These are phyloP conservation scores for Alternaria viburni DNA, from an alignment of 2,329 filamentous ascomycete genomes.

Conservation along the genomic window DNA sequence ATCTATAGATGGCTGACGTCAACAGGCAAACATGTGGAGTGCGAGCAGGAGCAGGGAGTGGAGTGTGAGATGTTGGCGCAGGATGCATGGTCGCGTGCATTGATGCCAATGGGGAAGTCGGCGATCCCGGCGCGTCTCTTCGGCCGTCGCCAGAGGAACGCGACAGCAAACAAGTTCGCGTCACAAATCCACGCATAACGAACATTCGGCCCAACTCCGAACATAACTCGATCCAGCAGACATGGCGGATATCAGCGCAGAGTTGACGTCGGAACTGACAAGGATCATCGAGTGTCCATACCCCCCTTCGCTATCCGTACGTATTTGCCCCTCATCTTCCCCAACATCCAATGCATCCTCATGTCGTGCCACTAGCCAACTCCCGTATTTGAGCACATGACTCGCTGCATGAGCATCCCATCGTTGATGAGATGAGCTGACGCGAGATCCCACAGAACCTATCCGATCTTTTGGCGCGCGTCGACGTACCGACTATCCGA, in stretches of 20 bases:
- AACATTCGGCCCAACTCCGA: constrained; percentile 8
- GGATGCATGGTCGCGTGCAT: constrained; percentile 3
- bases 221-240: constrained; percentile 4
- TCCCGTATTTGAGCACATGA: constrained; percentile 25
- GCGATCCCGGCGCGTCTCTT: constrained; percentile 4
- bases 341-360: constrained; percentile 10
- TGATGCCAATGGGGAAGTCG: constrained; percentile 18
- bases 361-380: constrained; percentile 15
- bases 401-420: constrained; percentile 20
- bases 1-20: constrained; percentile 13
- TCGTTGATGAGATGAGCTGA: constrained; percentile 27
- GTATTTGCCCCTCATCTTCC: constrained; percentile 24
- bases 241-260: constrained; percentile 25
- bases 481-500: constrained; percentile 46
- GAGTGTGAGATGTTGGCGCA: background rate
- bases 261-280: constrained; percentile 52
- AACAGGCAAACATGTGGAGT: constrained; percentile 1
- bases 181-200: constrained; percentile 7
- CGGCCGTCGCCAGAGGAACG: constrained; percentile 25
- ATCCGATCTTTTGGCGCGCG: constrained; percentile 41
- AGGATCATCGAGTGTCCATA: constrained; percentile 58
- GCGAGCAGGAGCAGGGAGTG: background rate
- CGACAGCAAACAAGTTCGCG: constrained; percentile 21
- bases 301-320: constrained; percentile 58
- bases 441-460: constrained; percentile 40